phyloP scores from a whole-genome alignment of 345 rosid genomes.

The Triadica sebifera region DNA sequence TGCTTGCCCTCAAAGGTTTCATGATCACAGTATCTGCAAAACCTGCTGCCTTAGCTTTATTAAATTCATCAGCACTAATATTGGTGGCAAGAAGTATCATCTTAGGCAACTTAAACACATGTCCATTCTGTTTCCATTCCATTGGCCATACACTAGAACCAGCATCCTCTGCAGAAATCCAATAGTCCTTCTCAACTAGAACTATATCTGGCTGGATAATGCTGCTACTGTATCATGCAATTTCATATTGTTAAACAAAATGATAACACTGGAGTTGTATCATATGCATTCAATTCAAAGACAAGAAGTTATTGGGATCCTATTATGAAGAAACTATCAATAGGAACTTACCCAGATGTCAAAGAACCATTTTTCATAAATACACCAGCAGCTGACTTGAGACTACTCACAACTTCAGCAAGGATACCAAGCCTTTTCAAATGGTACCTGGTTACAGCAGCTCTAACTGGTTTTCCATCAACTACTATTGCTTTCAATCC shows the following conservation, averaged over 20 bases:
- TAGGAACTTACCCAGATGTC: constrained; percentile 48
- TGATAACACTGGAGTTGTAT: not conserved
- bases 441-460: constrained; percentile 85
- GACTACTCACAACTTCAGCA: constrained; percentile 57
- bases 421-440: constrained; percentile 82
- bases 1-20: constrained; percentile 94
- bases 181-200: constrained; percentile 86
- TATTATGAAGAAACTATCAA: not conserved
- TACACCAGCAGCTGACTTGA: constrained; percentile 37
- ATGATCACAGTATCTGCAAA: constrained; percentile 84
- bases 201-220: constrained; percentile 59
- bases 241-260: not conserved
- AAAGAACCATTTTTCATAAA: constrained; percentile 50
- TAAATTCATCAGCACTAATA: constrained; percentile 55
- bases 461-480: constrained; percentile 87
- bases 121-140: constrained; percentile 55
- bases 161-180: constrained; percentile 59
- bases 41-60: constrained; percentile 76
- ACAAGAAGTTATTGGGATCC: not conserved
- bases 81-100: constrained; percentile 79
- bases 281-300: not conserved
- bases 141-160: constrained; percentile 29
- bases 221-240: constrained; percentile 25
- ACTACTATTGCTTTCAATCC: constrained; percentile 80
- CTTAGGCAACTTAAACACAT: constrained; percentile 48